Percentiles rank a stretch among this genome's conserved stretches.
Conservation (phyloP, 495 filamentous ascomycete species). For the Cenococcum geophilum region DNA sequence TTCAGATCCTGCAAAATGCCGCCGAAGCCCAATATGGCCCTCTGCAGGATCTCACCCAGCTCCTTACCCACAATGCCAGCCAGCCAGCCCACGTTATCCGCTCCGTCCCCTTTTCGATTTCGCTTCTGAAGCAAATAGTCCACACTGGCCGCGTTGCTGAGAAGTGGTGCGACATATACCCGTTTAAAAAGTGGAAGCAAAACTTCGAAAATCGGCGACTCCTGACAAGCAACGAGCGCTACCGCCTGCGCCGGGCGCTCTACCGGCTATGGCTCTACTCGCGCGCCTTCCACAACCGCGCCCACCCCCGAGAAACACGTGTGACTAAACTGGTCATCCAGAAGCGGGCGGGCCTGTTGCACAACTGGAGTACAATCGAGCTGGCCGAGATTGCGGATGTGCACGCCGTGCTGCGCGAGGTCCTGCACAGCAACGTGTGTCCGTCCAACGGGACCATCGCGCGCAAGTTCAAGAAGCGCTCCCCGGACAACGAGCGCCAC, state of each 20-base stretch:
- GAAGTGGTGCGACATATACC: conserved; percentile 63
- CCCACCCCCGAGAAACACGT: conserved; percentile 47
- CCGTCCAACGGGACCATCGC: conserved; percentile 56
- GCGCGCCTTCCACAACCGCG: conserved; percentile 50
- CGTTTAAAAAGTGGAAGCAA: conserved; percentile 59
- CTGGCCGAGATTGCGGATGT: conserved; percentile 55
- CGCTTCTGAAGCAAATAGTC: conserved; percentile 54
- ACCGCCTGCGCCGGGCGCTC: conserved; percentile 57
- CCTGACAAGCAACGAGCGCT: conserved; percentile 51
- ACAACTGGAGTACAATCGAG: conserved; percentile 50
- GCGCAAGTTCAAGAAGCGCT: conserved; percentile 52
- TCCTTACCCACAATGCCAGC: conserved; percentile 53
- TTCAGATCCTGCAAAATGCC: conserved; percentile 48
- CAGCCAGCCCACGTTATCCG: conserved; percentile 51
- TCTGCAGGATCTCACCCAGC: conserved; percentile 52
- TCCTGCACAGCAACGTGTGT: conserved; percentile 51
- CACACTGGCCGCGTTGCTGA: conserved; percentile 52
- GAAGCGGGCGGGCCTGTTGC: conserved; percentile 50
- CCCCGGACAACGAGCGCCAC: conserved; percentile 43
- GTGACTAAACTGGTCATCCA: conserved; percentile 40
- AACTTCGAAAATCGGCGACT: conserved; percentile 57
- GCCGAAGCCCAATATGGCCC: conserved; percentile 58
- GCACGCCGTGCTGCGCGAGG: conserved; percentile 44
- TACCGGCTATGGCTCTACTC: conserved; percentile 65
- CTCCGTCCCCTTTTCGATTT: conserved; percentile 45